Base-by-base conservation (phyloP, 352 stramenopile genomes). In the Globisporangium perplexum region DNA sequence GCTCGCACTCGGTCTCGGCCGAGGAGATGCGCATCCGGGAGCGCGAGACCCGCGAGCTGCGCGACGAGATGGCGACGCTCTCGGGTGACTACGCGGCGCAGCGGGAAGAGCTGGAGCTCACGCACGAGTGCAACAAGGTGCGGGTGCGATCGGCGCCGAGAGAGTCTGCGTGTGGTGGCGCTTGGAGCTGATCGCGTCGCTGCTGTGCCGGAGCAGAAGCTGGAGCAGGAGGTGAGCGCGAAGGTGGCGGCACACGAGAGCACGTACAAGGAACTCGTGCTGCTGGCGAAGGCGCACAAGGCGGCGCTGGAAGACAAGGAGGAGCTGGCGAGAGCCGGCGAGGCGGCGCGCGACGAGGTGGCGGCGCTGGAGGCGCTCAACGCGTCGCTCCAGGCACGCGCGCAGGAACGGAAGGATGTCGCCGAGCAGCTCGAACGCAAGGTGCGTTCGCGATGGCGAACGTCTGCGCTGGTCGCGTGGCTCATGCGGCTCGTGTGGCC, bases 251-350 rank as follows among this genome's bases (percentile, higher is more conserved):
- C 77, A 18, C 74, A 80, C 35, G 80, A 91, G 36, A 77, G 65
- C 39, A 84, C 77, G 22, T 93, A 88, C 63, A 90, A 87, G 47
- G 78, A 93, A 55, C 65, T 93, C 1, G 78, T 93, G 5, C 44
- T 93, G 46, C 53, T 93, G 7, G 79, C 80, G 7, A 93, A 93
- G 51, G 83, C 78, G 2, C 78, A 93, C 60, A 88, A 91, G 62
- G 68, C 67, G 23, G 53, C 88, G 38, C 63, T 57, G 14, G 77
- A 87, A 11, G 78, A 93, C 53, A 87, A 86, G 20, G 58, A 74
- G 23, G 67, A 46, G n/a, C 47, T 78, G 20, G 62, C 74, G 42
- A 68, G 64, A 31, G 71, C 85, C 23, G 58, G 81, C 14, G 75
- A 87, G 22, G 52, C 56, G 0, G 58, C 84, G 39, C 65, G 68